phyloP scores from a whole-genome alignment of 768 basidiomycete species.

The Termitomyces sp. region DNA sequence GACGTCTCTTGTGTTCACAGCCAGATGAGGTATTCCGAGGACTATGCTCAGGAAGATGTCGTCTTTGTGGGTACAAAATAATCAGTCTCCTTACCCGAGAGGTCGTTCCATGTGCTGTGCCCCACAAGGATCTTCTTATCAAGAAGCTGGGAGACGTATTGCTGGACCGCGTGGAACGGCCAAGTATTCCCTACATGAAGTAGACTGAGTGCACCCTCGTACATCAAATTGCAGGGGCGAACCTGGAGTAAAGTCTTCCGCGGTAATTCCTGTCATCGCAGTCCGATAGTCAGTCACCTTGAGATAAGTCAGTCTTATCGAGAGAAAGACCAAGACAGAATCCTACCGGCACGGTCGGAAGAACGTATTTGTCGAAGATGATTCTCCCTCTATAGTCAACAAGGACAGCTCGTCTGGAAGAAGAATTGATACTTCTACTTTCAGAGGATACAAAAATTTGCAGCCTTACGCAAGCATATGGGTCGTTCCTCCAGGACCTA shows the following conservation, averaged over 20 bases:
- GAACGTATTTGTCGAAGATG: slow-evolving; percentile 60
- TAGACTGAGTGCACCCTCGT: not conserved
- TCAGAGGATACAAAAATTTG: not conserved
- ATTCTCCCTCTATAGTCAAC: slow-evolving; percentile 53
- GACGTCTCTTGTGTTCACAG: slow-evolving; percentile 74
- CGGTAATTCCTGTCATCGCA: slow-evolving; percentile 49
- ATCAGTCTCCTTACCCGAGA: slow-evolving; percentile 48
- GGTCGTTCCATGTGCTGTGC: slow-evolving; percentile 75
- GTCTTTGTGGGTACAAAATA: slow-evolving; percentile 5
- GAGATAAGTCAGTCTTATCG: not conserved
- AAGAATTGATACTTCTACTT: not conserved
- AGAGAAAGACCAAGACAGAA: not conserved
- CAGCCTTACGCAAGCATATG: slow-evolving; percentile 72
- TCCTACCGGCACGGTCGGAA: slow-evolving; percentile 48
- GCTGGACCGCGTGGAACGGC: slow-evolving; percentile 62
- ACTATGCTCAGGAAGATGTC: slow-evolving; percentile 35
- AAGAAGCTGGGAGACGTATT: slow-evolving; percentile 57
- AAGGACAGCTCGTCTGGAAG: slow-evolving; percentile 39
- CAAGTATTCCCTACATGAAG: slow-evolving; percentile 38
- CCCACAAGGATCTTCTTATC: slow-evolving; percentile 71
- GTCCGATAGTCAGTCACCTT: slow-evolving; percentile 73
- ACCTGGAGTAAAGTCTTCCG: slow-evolving; percentile 35
- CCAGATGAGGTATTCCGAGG: slow-evolving; percentile 75
- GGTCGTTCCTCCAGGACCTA: slow-evolving; percentile 76
- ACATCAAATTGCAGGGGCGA: slow-evolving; percentile 9